phyloP scores from a whole-genome alignment of 371 early-diverging fungal species.

The Rhizomucor pusillus region DNA sequence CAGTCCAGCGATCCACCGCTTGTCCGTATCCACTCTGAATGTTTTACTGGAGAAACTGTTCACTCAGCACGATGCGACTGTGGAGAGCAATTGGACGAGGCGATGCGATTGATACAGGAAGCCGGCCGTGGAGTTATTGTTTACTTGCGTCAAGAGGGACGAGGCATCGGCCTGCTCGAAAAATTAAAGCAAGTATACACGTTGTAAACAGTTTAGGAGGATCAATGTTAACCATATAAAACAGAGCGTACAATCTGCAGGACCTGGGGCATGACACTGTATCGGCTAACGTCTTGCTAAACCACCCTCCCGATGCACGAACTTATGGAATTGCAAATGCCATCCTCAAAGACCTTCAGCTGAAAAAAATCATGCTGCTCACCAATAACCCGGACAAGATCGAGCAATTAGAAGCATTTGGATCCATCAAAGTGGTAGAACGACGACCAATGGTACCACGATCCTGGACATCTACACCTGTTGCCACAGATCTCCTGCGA shows the following conservation, averaged over 20 bases:
- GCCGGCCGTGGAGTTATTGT: conserved; percentile 88
- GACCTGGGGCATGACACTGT: conserved; percentile 96
- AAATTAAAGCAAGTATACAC: conserved; percentile 74
- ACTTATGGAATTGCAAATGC: conserved; percentile 90
- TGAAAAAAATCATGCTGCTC: conserved; percentile 70
- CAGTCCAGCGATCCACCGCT: conserved; percentile 54
- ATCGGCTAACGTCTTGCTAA: conserved; percentile 85
- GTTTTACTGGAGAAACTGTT: conserved; percentile 96
- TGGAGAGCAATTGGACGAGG: conserved; percentile 90
- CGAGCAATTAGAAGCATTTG: conserved; percentile 65
- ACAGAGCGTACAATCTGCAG: conserved; percentile 93
- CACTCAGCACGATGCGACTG: conserved; percentile 94
- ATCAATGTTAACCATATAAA: conserved; percentile 4
- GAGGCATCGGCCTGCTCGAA: conserved; percentile 91
- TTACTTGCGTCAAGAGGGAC: conserved; percentile 94
- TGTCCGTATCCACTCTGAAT: conserved; percentile 93
- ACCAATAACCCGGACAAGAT: conserved; percentile 98
- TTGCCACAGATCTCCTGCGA: conserved; percentile 8
- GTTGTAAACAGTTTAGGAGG: not conserved
- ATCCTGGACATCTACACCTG: conserved; percentile 56
- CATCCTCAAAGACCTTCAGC: conserved; percentile 80
- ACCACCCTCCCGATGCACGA: conserved; percentile 90
- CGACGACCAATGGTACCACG: conserved; percentile 90
- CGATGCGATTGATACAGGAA: conserved; percentile 84
- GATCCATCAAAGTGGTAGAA: conserved; percentile 70